Evolutionary conservation across 169 alveolate genomes (phyloP).

Genomic region (Cryptosporidium baileyi): DNA sequence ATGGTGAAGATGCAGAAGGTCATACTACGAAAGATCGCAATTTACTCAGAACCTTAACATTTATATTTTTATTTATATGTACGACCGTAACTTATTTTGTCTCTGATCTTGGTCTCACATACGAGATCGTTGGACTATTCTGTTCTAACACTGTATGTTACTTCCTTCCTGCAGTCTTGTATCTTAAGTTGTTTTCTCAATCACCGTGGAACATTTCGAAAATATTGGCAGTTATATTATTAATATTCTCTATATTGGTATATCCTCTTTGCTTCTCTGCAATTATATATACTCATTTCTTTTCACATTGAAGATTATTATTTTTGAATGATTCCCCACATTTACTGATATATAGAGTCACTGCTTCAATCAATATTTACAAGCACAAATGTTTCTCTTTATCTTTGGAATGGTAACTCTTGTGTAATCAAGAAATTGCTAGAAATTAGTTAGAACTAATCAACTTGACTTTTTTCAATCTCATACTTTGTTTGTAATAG

Average conservation of each 20-base stretch:
- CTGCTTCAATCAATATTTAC: too few species aligned
- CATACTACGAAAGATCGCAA: conserved; percentile 35
- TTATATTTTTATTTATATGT: conserved; percentile 40
- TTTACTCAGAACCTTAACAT: conserved; percentile 29
- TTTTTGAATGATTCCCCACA: background rate
- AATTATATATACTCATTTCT: conserved; percentile 42
- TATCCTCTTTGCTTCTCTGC: conserved; percentile 64
- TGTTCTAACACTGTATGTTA: conserved; percentile 64
- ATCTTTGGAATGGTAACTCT: background rate
- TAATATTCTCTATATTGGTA: conserved; percentile 41
- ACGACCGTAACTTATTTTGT: conserved; percentile 43
- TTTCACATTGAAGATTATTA: background rate
- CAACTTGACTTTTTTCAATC: background rate
- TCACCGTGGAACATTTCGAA: conserved; percentile 28
- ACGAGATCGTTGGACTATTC: conserved; percentile 56
- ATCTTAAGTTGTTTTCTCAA: conserved; percentile 30
- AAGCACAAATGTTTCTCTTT: background rate
- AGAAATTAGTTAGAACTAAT: background rate
- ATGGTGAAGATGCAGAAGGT: conserved; percentile 57
- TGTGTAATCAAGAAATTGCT: background rate
- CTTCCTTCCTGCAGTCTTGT: conserved; percentile 52
- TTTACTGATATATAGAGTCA: too few species aligned
- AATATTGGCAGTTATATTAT: conserved; percentile 18
- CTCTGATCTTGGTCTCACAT: conserved; percentile 61
- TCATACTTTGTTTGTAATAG: background rate